Conservation (phyloP, 495 filamentous ascomycete genomes). For the Penicillium soppii region DNA sequence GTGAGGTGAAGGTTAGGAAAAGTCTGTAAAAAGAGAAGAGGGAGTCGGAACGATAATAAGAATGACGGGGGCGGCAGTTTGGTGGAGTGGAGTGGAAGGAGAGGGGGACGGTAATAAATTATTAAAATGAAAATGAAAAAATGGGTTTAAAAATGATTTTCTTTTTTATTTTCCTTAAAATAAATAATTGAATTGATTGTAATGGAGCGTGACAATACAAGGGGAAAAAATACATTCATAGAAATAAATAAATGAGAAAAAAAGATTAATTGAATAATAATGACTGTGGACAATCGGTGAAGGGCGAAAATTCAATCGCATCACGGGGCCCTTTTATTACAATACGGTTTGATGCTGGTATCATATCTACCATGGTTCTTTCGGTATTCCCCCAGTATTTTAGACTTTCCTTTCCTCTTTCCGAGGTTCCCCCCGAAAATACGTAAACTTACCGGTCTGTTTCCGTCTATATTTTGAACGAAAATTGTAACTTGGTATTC, state of each 20-base stretch:
- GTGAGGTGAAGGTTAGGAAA: constrained; percentile 1
- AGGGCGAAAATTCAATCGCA: constrained; percentile 26
- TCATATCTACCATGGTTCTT: not conserved
- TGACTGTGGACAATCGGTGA: constrained; percentile 7
- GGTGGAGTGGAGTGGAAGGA: constrained; percentile 27
- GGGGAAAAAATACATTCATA: constrained; percentile 20
- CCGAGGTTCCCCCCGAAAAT: constrained; percentile 27
- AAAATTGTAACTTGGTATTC: too few relatives aligned
- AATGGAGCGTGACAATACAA: constrained; percentile 31
- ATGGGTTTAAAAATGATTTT: not conserved
- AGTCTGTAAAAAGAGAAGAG: constrained; percentile 9
- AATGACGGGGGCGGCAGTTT: constrained; percentile 30
- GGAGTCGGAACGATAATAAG: constrained; percentile 32
- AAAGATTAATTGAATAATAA: not conserved
- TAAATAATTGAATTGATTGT: constrained; percentile 9
- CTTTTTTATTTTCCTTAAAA: not conserved
- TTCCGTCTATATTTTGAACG: constrained; percentile 19
- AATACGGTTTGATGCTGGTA: not conserved
- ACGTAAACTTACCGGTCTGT: constrained; percentile 24
- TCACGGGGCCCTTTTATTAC: constrained; percentile 23
- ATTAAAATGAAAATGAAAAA: constrained; percentile 8
- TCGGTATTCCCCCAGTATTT: constrained; percentile 2
- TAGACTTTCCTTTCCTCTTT: constrained; percentile 12
- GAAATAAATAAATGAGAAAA: constrained; percentile 23
- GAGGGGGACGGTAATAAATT: constrained; percentile 20